Base-by-base conservation (phyloP, 108 stramenopile genomes). In the Hondaea fermentalgiana region DNA sequence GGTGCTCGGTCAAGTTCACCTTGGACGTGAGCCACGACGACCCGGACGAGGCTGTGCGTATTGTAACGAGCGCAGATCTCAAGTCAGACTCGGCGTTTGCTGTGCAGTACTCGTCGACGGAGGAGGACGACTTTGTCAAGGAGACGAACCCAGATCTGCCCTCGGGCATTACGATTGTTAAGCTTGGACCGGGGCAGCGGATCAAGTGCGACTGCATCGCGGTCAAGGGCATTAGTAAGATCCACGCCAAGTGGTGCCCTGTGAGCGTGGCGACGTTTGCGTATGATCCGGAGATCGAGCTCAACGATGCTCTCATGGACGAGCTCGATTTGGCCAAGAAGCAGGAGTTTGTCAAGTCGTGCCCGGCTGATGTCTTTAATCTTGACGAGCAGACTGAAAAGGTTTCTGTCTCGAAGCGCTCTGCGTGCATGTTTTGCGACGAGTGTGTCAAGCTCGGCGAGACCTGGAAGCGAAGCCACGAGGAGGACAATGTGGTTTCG, bases 161-260 rank as follows among this genome's bases (percentile, higher is more conserved):
- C 72, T 92, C 95, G 60, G 98, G 97, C 57, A 95, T 97, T 72
- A 95, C 96, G 88, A 95, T 98, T 57, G 95, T 97, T 64, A 97
- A 97, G 92, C 93, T 98, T 44, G 97, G 96, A n/a, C 95, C 95
- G 10, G 97, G 98, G 25, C 98, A 99, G 91, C 91, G 91, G 76
- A 89, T 99, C 42, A 98, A 98, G 92, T 89, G 98, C 28, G 96
- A 96, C 71, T 97, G 97, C 8, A 93, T 97, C 60, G 98, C 98
- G 8, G 93, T 97, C 44, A 96, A 98, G 94, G 98, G 99, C 21
- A 98, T 97, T 49, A 92, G 93, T 83, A 98, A 98, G 90, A 98
- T 98, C 92, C 99, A 99, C 89, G 96, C 98, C 87, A 99, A 99
- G 92, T 99, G 98, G 98, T 96, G 94, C 69, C 98, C 99, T 5